These are phyloP conservation scores for Suillus subaureus DNA, from an alignment of 768 basidiomycete genomes.

Conservation along the genomic window DNA sequence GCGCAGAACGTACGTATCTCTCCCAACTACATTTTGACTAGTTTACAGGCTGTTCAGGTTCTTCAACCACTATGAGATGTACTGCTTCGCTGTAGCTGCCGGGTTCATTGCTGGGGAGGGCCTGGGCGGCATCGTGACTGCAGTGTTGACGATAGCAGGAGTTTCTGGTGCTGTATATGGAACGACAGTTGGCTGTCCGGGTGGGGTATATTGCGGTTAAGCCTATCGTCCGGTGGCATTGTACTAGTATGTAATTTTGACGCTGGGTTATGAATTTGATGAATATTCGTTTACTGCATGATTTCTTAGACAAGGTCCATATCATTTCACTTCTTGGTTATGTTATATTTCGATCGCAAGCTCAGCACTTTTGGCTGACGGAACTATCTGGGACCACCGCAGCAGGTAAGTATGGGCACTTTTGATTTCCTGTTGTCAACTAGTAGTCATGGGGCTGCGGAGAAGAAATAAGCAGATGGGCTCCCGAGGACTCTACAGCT, in stretches of 20 bases:
- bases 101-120: slow-evolving; percentile 45
- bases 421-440: neutral
- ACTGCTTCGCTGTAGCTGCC: slow-evolving; percentile 40
- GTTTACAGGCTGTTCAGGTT: slow-evolving; percentile 2
- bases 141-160: slow-evolving; percentile 32
- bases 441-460: neutral
- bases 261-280: neutral
- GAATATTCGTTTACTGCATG: neutral
- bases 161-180: slow-evolving; percentile 29
- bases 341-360: neutral
- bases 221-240: neutral
- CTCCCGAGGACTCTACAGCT: neutral
- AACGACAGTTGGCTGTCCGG: slow-evolving; percentile 32
- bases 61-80: slow-evolving; percentile 19
- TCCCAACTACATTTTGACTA: neutral
- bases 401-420: neutral
- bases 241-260: neutral
- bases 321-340: neutral
- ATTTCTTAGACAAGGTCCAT: neutral
- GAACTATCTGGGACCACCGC: neutral
- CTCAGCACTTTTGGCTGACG: neutral
- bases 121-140: slow-evolving; percentile 37
- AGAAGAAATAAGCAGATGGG: neutral
- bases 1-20: slow-evolving; percentile 8
- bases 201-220: slow-evolving; percentile 30